Evolutionary conservation across 441 rosid species (phyloP).

Genomic region (Lepidium campestre): DNA sequence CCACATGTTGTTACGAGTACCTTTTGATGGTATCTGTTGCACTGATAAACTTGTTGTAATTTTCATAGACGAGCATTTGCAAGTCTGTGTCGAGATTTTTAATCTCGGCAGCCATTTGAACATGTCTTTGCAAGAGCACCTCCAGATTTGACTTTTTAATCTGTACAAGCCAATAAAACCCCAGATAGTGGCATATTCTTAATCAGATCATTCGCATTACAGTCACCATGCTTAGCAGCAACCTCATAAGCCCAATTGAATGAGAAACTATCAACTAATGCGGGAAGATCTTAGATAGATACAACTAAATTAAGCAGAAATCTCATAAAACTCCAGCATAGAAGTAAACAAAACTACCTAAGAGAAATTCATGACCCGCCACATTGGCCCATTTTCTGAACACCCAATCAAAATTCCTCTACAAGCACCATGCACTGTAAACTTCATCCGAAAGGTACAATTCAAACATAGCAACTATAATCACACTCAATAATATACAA

Average conservation of each 20-base stretch:
- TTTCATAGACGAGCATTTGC: conserved; percentile 95
- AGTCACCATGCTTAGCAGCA: not conserved
- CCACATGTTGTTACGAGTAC: conserved; percentile 29
- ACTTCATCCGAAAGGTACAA: not conserved
- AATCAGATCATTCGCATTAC: not conserved
- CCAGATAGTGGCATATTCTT: conserved; percentile 1
- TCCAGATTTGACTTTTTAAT: conserved; percentile 78
- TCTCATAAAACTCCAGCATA: not conserved
- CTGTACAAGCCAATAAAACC: conserved; percentile 35
- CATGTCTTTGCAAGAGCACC: conserved; percentile 84
- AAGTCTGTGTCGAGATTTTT: conserved; percentile 96
- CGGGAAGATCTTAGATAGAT: not conserved
- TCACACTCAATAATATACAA: not conserved
- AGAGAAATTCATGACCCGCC: not conserved
- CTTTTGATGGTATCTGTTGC: conserved; percentile 98
- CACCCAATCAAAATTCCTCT: not conserved
- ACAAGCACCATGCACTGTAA: not conserved
- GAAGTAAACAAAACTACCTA: not conserved
- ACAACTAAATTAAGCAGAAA: not conserved
- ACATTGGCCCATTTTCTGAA: not conserved
- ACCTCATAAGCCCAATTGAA: not conserved
- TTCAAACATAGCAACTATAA: not conserved
- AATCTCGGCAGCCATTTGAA: conserved; percentile 98
- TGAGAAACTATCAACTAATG: conserved; percentile 3
- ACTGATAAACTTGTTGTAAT: conserved; percentile 90